Percentiles rank a stretch among this genome's conserved stretches.
Conservation (phyloP, 2,329 filamentous ascomycete species). For the Aspergillus transmontanensis region DNA sequence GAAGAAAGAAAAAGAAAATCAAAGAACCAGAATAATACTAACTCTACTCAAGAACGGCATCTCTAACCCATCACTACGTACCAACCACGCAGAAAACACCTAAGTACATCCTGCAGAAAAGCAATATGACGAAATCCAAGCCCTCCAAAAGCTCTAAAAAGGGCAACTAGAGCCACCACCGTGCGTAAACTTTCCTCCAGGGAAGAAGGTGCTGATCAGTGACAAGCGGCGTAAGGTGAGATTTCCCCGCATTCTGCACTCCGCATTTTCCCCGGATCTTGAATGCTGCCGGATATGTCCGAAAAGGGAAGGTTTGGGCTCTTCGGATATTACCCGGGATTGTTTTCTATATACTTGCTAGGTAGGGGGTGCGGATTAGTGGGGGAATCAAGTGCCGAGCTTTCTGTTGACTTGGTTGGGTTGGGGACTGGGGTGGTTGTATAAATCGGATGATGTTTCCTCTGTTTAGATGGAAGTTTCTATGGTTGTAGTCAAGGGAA, state of each 20-base stretch:
- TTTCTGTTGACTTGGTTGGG: background rate
- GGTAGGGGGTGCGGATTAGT: background rate
- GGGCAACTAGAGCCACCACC: background rate
- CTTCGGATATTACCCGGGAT: background rate
- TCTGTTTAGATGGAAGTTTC: background rate
- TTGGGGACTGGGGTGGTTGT: background rate
- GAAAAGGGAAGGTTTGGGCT: background rate
- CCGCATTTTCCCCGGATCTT: background rate
- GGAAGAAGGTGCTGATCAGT: background rate
- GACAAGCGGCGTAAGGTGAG: background rate
- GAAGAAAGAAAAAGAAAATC: too few species aligned
- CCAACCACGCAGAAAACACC: background rate
- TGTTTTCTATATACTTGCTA: background rate
- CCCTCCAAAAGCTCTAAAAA: too few species aligned
- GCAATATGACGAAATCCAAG: background rate
- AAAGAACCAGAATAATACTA: too few species aligned
- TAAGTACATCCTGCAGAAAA: background rate
- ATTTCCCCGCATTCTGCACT: conserved; percentile 3
- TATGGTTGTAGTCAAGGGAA: background rate
- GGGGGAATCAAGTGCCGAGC: background rate
- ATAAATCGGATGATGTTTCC: background rate
- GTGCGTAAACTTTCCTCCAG: background rate
- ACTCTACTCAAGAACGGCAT: background rate
- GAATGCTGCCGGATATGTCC: background rate
- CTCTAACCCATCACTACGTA: background rate